Evolutionary conservation across 176 grass and related monocot species (phyloP), one percentile per base, ranked within the genome.

Genomic region (Rhynchospora pubera): DNA sequence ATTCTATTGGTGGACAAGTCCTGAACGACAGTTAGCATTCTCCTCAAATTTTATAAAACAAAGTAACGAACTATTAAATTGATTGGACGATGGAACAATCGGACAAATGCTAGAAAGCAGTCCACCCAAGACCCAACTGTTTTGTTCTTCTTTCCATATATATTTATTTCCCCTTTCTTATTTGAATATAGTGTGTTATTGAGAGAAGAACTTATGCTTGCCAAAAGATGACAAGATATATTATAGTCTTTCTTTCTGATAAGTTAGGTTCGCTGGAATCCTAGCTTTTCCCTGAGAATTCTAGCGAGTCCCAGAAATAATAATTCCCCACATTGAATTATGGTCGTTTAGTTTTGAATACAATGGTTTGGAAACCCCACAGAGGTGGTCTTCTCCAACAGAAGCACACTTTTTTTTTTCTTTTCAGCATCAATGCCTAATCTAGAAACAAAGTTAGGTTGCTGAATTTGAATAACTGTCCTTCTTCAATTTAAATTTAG

Each of bases 151-250:
- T 1, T 22, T 47, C 42, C 19, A 46, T 47, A 65, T 32, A 32
- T 65, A 45, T 47, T 47, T 19, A 18, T 47, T 71, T 71, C 52
- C 47, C 15, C 13, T n/a, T 68, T 68, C 9, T 53, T 52, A 53
- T 55, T 75, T 75, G 47, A 75, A 75, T 75, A 75, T 16, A 75
- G 28, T 75, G 45, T 75, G 21, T 55, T 55, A 45, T 53, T 51
- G 23, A 75, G 12, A 52, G 26, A 22, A 32, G 71, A 75, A 75
- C 48, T 75, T 75, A 53, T 75, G 71, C 71, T 75, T 75, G 19
- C 18, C 10, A 70, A 65, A 75, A 75, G 71, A 75, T 75, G 71
- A 75, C 71, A 75, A 53, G 71, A 53, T 53, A 75, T 51, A 75
- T 75, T 24, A 16, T 53, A 75, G 0, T 53, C 12, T 75, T 53